phyloP scores from a whole-genome alignment of 2,329 filamentous ascomycete genomes.

The Exophiala dermatitidis region DNA sequence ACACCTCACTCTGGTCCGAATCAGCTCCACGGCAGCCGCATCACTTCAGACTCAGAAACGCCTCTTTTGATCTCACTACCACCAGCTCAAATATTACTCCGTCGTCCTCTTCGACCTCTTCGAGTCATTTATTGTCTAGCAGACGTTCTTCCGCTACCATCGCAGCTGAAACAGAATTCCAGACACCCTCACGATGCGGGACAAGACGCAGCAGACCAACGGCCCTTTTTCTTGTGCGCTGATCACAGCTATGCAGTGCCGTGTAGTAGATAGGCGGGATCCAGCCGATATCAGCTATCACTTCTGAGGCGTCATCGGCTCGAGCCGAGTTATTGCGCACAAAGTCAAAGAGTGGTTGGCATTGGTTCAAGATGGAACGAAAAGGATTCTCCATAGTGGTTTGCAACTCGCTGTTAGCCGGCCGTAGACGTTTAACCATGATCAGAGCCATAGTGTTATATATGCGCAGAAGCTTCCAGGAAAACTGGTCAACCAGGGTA shows the following conservation, averaged over 20 bases:
- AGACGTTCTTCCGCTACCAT: slow-evolving; percentile 13
- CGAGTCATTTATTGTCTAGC: too few relatives aligned
- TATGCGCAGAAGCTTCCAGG: background rate
- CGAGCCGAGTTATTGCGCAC: background rate
- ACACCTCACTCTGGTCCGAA: too few relatives aligned
- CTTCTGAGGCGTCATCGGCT: background rate
- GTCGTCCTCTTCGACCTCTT: too few relatives aligned
- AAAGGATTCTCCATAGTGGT: background rate
- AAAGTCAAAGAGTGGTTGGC: background rate
- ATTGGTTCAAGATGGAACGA: background rate
- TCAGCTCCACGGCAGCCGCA: too few relatives aligned
- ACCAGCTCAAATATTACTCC: too few relatives aligned
- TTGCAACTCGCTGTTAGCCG: too few relatives aligned
- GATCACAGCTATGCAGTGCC: slow-evolving; percentile 30
- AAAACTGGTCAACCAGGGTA: background rate
- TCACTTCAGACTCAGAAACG: too few relatives aligned
- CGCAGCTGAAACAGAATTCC: slow-evolving; percentile 21
- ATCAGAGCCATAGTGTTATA: background rate
- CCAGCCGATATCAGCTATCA: slow-evolving; percentile 29
- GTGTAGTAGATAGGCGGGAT: slow-evolving; percentile 32
- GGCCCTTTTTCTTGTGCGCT: slow-evolving; percentile 27
- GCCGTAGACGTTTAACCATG: background rate
- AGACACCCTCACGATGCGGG: slow-evolving; percentile 27
- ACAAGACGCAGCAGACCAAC: slow-evolving; percentile 16
- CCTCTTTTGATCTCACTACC: too few relatives aligned